Evolutionary conservation across 192 early-diverging fungal species (phyloP), one percentile per base, ranked within the genome.

Genomic region (Backusella sp.): DNA sequence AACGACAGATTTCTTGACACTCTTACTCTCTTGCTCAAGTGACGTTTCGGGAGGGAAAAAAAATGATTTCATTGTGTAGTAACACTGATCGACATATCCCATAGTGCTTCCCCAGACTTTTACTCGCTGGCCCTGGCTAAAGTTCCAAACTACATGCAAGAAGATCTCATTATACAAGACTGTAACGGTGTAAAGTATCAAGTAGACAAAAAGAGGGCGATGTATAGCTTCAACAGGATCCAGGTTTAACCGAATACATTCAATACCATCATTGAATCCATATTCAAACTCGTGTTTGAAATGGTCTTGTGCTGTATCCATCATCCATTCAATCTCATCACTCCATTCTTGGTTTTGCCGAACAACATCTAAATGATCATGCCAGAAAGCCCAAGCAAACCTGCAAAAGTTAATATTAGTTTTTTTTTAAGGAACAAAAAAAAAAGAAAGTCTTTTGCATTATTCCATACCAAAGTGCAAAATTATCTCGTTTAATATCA

Each of bases 171-270:
- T 46, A 71, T 80, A 77, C 80, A 80, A 30, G n/a, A n/a, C 28
- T 7, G 78, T 79, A 4, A 41, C 66, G 36, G 68, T 23, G 36
- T 71, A 82, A n/a, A 86, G 76, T 35, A 79, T 78, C n/a, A 73
- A 66, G 71, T 92, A 92, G 36, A 89, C 84, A 44, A 88, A 66
- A 37, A 89, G 76, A 2, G 91, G 90, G 26, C 90, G 84, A 59
- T 90, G 89, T 8, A 82, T 72, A 8, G 86, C 86, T 30, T 87
- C 75, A 39, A 91, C 82, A 15, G 85, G 81, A 46, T 92, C 91
- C 8, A 91, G 73, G 17, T 67, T 80, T 34, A 91, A 75, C 4
- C 87, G 85, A 66, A 92, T 87, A 68, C 90, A 91, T 37, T 83
- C 74, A 21, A 87, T 71, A 14, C 79, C 23, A 0, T 77, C 77